Conservation (phyloP, 148 eudicot genomes). For the Vaccinium vitisidaea region DNA sequence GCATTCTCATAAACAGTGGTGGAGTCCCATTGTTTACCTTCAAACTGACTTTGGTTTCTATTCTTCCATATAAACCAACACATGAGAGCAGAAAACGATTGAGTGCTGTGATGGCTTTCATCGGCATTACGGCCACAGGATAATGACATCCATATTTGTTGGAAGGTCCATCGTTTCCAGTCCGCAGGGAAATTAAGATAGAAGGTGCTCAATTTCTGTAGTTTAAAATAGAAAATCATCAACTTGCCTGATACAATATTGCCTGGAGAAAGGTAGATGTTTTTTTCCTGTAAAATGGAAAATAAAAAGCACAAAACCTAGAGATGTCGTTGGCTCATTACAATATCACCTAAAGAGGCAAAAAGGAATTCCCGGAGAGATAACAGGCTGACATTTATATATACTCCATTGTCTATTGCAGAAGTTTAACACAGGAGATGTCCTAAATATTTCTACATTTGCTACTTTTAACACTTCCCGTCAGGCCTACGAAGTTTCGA, state of each 20-base stretch:
- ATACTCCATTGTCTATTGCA: constrained; percentile 3
- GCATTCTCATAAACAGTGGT: too few species aligned
- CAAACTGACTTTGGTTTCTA: too few species aligned
- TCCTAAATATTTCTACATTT: constrained; percentile 16
- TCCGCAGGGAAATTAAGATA: too few species aligned
- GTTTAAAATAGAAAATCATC: background rate
- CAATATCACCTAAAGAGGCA: background rate
- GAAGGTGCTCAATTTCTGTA: too few species aligned
- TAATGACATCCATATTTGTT: too few species aligned
- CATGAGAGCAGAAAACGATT: too few species aligned
- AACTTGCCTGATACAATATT: background rate
- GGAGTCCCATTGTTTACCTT: too few species aligned
- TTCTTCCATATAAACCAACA: too few species aligned
- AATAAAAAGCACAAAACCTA: background rate
- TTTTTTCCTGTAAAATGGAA: background rate
- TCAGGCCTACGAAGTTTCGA: constrained; percentile 20
- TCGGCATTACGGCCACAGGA: too few species aligned
- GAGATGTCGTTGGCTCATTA: background rate
- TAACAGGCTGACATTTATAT: background rate
- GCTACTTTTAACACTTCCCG: constrained; percentile 15
- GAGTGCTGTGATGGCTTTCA: too few species aligned
- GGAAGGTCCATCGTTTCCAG: too few species aligned
- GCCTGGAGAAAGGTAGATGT: background rate
- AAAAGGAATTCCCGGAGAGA: background rate
- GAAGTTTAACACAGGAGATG: constrained; percentile 15